A percentile compares a stretch with the other conserved stretches of the same genome.
Conservation (phyloP, 2,329 filamentous ascomycete genomes). For the Cladophialophora psammophila region DNA sequence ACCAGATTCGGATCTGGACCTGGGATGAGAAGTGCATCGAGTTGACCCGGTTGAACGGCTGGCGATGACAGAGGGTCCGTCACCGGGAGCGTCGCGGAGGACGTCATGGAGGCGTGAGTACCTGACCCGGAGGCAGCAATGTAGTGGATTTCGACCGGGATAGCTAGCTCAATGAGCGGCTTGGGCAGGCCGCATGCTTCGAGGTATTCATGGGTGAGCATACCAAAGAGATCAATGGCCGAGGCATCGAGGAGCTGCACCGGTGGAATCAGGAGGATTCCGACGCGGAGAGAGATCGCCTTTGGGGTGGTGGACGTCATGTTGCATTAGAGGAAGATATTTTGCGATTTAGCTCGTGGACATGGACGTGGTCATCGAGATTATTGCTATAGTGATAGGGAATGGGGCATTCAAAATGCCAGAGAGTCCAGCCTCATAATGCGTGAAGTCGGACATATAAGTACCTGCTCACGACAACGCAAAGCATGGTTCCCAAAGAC, state of each 20-base stretch:
- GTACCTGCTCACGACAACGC: neutral
- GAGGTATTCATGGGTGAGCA: conserved; percentile 46
- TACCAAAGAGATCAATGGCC: conserved; percentile 50
- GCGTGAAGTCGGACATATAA: neutral
- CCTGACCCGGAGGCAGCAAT: conserved; percentile 41
- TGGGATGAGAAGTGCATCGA: conserved; percentile 50
- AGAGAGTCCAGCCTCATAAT: neutral
- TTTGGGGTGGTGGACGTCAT: neutral
- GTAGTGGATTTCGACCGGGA: conserved; percentile 42
- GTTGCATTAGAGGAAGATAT: neutral
- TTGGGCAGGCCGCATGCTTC: conserved; percentile 44
- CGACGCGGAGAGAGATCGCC: conserved; percentile 42
- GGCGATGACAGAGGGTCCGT: conserved; percentile 43
- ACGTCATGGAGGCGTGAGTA: conserved; percentile 39
- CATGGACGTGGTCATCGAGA: neutral
- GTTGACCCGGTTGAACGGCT: conserved; percentile 46
- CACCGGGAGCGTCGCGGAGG: conserved; percentile 43
- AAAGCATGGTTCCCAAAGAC: neutral
- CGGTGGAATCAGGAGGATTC: conserved; percentile 47
- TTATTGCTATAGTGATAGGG: neutral
- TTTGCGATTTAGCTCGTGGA: neutral
- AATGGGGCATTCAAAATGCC: neutral
- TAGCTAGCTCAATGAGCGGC: conserved; percentile 38
- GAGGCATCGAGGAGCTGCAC: conserved; percentile 52
- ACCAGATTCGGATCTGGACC: conserved; percentile 46